phyloP scores from a whole-genome alignment of 1,139 yeast species.

The Lodderomyces parapsilosis region DNA sequence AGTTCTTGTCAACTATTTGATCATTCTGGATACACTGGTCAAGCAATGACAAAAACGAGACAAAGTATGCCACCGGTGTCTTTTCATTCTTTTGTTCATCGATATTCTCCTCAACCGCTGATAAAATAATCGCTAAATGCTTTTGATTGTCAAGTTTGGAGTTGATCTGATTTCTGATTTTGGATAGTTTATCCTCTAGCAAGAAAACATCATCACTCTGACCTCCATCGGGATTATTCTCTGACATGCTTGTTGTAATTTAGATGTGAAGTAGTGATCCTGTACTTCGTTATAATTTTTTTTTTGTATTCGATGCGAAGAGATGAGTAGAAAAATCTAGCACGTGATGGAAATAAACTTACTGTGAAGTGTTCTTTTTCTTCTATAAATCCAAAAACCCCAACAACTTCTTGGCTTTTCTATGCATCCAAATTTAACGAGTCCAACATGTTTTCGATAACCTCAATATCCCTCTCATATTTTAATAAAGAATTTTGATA shows the following conservation, averaged over 20 bases:
- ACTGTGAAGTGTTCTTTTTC: too few relatives aligned
- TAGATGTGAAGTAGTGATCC: background rate
- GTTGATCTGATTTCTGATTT: slow-evolving; percentile 65
- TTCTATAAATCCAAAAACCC: too few relatives aligned
- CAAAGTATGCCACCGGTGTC: slow-evolving; percentile 74
- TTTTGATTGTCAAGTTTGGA: slow-evolving; percentile 85
- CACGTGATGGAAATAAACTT: too few relatives aligned
- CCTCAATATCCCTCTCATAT: slow-evolving; percentile 35
- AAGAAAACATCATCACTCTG: background rate
- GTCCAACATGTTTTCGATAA: slow-evolving; percentile 44
- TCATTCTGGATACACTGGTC: slow-evolving; percentile 69
- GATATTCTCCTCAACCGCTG: slow-evolving; percentile 89
- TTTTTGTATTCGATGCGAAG: too few relatives aligned
- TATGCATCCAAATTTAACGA: slow-evolving; percentile 46
- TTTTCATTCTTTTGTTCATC: slow-evolving; percentile 63
- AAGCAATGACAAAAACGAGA: slow-evolving; percentile 76
- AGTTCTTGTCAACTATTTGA: slow-evolving; percentile 51
- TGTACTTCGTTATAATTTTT: background rate
- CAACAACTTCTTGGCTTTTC: too few relatives aligned
- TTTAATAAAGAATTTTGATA: slow-evolving; percentile 25
- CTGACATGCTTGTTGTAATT: slow-evolving; percentile 14
- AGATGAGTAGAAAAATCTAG: background rate
- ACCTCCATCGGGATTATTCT: slow-evolving; percentile 46
- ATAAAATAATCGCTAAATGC: slow-evolving; percentile 66
- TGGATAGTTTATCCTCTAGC: slow-evolving; percentile 65